Conservation (phyloP, 495 filamentous ascomycete genomes). For the Neurospora sp. region DNA sequence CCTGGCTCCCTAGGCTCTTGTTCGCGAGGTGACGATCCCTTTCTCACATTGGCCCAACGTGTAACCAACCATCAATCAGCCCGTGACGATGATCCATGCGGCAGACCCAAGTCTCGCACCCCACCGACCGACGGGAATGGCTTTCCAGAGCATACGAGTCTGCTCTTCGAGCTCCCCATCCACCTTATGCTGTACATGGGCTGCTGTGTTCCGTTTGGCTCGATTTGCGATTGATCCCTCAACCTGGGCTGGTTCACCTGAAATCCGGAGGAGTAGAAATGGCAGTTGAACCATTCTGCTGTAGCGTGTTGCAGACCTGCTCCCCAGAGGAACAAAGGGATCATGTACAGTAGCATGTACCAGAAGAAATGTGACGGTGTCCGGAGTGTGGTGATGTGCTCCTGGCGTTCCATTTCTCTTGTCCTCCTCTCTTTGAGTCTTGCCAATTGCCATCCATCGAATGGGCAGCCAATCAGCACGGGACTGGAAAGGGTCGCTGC, state of each 20-base stretch:
- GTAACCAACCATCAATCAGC: not conserved
- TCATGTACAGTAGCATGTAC: not conserved
- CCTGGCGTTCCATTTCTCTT: not conserved
- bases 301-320: not conserved
- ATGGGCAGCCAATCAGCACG: constrained; percentile 12
- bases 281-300: not conserved
- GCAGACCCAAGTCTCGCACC: not conserved
- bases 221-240: not conserved
- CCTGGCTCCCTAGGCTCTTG: not conserved
- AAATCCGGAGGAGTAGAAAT: not conserved
- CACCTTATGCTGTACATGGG: not conserved
- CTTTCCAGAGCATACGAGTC: not conserved
- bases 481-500: constrained; percentile 1
- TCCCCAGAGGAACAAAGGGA: not conserved
- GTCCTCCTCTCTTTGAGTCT: not conserved
- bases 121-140: not conserved
- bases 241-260: not conserved
- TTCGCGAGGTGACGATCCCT: not conserved
- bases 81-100: not conserved
- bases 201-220: not conserved
- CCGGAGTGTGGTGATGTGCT: not conserved
- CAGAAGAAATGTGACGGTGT: not conserved
- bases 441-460: not conserved
- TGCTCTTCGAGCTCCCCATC: not conserved
- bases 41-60: not conserved